Evolutionary conservation across 495 filamentous ascomycete species (phyloP).

Genomic region (Apodospora peruviana): DNA sequence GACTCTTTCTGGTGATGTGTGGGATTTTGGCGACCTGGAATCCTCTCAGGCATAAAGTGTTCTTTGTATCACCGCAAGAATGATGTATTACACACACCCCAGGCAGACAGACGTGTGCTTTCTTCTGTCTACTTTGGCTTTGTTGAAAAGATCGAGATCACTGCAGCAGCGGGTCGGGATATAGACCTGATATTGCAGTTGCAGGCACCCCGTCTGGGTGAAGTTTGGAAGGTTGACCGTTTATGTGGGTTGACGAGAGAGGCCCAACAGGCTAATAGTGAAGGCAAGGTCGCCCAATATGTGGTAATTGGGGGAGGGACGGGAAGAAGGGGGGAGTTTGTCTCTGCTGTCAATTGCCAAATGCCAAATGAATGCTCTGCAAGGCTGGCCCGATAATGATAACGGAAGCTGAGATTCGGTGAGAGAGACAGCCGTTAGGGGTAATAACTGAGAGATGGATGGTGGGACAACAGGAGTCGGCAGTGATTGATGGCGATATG

Average conservation of each 20-base stretch:
- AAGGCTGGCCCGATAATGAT: neutral
- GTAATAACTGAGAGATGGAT: neutral
- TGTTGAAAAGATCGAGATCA: neutral
- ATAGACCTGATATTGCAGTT: too few relatives aligned
- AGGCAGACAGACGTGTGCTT: neutral
- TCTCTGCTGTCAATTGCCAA: neutral
- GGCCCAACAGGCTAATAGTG: slow-evolving; percentile 14
- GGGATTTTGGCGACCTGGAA: neutral
- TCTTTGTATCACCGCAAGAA: neutral
- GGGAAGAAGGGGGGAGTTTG: too few relatives aligned
- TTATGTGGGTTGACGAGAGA: neutral
- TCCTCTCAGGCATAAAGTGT: neutral
- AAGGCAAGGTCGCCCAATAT: slow-evolving; percentile 13
- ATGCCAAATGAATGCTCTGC: neutral
- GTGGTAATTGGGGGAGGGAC: slow-evolving; percentile 15
- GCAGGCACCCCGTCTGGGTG: too few relatives aligned
- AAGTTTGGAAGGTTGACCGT: neutral
- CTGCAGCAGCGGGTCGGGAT: neutral
- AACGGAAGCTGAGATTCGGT: too few relatives aligned
- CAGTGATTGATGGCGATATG: too few relatives aligned
- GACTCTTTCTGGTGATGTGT: too few relatives aligned
- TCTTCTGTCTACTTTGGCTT: neutral
- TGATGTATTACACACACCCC: neutral
- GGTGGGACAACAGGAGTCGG: neutral
- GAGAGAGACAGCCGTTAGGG: neutral